Percentiles rank a stretch among this genome's conserved stretches.
These are phyloP conservation scores for Cyclocybe aegerita DNA, from an alignment of 768 basidiomycete species.

Conservation along the genomic window DNA sequence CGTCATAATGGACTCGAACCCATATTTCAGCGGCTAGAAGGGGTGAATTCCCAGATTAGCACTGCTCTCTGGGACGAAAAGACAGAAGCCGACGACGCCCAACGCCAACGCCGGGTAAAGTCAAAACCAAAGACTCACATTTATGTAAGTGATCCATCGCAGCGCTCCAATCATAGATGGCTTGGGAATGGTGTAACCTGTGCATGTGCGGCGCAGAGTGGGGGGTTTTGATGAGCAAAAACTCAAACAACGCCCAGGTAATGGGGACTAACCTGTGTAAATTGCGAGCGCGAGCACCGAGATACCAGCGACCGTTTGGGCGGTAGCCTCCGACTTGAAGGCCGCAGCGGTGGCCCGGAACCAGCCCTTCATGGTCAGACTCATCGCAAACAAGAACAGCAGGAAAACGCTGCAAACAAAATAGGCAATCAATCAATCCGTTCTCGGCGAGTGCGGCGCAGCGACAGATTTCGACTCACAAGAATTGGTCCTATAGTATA, in stretches of 20 bases:
- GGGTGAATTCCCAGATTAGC: constrained; percentile 1
- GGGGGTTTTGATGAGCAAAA: not conserved
- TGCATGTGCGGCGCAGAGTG: constrained; percentile 44
- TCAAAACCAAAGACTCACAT: constrained; percentile 7
- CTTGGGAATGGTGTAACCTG: constrained; percentile 48
- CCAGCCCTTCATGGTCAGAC: constrained; percentile 71
- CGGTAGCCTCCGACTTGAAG: constrained; percentile 58
- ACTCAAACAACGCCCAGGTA: constrained; percentile 35
- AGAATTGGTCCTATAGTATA: constrained; percentile 43
- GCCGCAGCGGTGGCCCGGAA: constrained; percentile 71
- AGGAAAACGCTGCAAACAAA: constrained; percentile 53
- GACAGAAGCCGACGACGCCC: not conserved
- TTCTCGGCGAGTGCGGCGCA: not conserved
- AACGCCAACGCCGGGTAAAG: not conserved
- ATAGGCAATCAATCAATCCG: constrained; percentile 30
- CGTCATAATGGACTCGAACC: constrained; percentile 65
- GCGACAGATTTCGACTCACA: constrained; percentile 37
- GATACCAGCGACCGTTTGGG: constrained; percentile 58
- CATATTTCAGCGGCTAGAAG: constrained; percentile 24
- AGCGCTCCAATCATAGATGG: constrained; percentile 68
- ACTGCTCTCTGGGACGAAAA: no score
- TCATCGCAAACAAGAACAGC: constrained; percentile 55
- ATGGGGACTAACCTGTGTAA: constrained; percentile 30
- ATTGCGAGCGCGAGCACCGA: constrained; percentile 28
- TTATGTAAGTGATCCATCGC: constrained; percentile 58